These are phyloP conservation scores for Stipa capillata DNA, from an alignment of 176 grass and related monocot genomes.

Conservation along the genomic window DNA sequence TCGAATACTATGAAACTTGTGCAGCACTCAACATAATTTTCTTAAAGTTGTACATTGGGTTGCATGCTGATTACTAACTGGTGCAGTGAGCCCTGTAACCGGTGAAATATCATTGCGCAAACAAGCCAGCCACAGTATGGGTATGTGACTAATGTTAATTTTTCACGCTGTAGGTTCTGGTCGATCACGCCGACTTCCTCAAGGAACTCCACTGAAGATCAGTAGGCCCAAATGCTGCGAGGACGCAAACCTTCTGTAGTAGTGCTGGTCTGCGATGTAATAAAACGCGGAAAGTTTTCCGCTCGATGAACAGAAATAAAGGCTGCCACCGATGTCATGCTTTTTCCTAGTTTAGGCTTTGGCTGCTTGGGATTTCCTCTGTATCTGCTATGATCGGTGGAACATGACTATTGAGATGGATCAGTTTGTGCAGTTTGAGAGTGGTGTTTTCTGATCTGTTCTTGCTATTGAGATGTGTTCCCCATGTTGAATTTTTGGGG, in stretches of 20 bases:
- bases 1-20: no score
- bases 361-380: background rate
- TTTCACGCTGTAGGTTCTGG: conserved; percentile 50
- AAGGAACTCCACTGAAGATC: conserved; percentile 59
- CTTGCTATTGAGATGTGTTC: background rate
- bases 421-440: background rate
- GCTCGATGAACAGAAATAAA: conserved; percentile 8
- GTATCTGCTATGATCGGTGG: background rate
- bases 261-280: background rate
- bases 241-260: background rate
- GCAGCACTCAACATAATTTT: background rate
- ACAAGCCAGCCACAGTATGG: background rate
- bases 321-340: background rate
- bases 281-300: background rate
- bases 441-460: background rate
- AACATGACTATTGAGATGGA: background rate
- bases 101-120: background rate
- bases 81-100: background rate
- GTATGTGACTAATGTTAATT: conserved; percentile 4
- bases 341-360: background rate
- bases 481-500: background rate
- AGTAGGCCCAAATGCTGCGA: background rate
- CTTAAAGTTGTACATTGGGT: no score
- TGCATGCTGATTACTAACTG: no score
- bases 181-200: conserved; percentile 71